Percentiles rank a stretch among this genome's conserved stretches.
These are phyloP conservation scores for Chytriomyces sp. DNA, from an alignment of 192 early-diverging fungal genomes.

Conservation along the genomic window DNA sequence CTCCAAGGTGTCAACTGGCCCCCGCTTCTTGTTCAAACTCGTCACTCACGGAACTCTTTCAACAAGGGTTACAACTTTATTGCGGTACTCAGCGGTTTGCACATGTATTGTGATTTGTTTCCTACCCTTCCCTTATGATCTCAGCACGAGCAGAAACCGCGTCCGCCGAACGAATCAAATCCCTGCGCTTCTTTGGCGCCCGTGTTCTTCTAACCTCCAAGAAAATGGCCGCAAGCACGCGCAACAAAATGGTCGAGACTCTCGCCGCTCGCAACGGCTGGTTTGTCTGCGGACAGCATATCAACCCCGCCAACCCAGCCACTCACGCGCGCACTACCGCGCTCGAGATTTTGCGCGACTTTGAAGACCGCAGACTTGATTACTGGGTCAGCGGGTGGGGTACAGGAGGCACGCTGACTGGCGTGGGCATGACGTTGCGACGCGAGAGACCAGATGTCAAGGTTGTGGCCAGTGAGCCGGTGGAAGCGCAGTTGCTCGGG, in stretches of 20 bases:
- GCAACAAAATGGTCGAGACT: conserved; percentile 37
- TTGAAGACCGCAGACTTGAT: conserved; percentile 32
- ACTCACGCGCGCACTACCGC: conserved; percentile 45
- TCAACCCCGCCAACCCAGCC: conserved; percentile 43
- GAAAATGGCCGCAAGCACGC: conserved; percentile 36
- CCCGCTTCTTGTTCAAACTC: too few relatives aligned
- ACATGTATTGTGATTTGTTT: too few relatives aligned
- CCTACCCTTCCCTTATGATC: too few relatives aligned
- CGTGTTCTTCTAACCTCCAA: conserved; percentile 43
- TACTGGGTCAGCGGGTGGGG: conserved; percentile 45
- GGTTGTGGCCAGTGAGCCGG: conserved; percentile 40
- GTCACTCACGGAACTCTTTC: too few relatives aligned
- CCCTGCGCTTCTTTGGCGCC: conserved; percentile 45
- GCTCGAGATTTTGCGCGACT: conserved; percentile 41
- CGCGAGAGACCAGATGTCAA: conserved; percentile 35
- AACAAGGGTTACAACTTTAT: neutral
- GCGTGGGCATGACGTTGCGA: conserved; percentile 29
- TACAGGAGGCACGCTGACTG: conserved; percentile 44
- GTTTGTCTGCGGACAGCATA: conserved; percentile 40
- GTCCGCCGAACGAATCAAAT: conserved; percentile 34
- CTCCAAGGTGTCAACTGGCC: too few relatives aligned
- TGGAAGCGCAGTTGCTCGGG: conserved; percentile 24
- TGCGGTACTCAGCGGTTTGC: conserved; percentile 6
- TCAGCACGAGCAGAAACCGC: too few relatives aligned
- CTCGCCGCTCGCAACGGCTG: conserved; percentile 39